A percentile compares a stretch with the other conserved stretches of the same genome.
Evolutionary conservation across 1,284 basidiomycete genomes (phyloP).

Genomic region (Rugosomyces carneus): DNA sequence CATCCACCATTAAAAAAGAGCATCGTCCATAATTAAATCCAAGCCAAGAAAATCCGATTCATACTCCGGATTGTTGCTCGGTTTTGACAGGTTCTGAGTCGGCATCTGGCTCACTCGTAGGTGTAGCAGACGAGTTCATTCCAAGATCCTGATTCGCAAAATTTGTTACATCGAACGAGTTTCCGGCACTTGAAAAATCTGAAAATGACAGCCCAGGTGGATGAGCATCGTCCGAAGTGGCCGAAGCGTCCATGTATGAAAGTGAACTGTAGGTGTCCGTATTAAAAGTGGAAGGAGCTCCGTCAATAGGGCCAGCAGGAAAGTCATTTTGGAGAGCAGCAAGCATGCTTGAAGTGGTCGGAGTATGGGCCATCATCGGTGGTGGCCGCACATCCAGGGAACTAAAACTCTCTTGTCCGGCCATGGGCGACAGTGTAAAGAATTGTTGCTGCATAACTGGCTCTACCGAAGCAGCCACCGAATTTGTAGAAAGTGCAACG

Average conservation of each 20-base stretch:
- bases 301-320: slow-evolving; percentile 55
- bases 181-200: slow-evolving; percentile 55
- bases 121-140: slow-evolving; percentile 46
- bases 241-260: slow-evolving; percentile 68
- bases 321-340: slow-evolving; percentile 78
- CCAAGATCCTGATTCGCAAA: slow-evolving; percentile 63
- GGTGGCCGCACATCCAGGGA: slow-evolving; percentile 52
- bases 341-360: slow-evolving; percentile 82
- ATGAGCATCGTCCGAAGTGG: slow-evolving; percentile 54
- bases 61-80: slow-evolving; percentile 30
- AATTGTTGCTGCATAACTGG: slow-evolving; percentile 84
- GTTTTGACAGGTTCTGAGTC: slow-evolving; percentile 40
- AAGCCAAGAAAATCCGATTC: slow-evolving; percentile 15
- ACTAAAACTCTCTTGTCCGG: slow-evolving; percentile 67
- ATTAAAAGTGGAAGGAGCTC: slow-evolving; percentile 51
- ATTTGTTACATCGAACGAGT: slow-evolving; percentile 59
- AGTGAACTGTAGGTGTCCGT: slow-evolving; percentile 64
- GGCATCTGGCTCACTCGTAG: slow-evolving; percentile 50
- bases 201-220: slow-evolving; percentile 58
- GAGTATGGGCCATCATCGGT: slow-evolving; percentile 62
- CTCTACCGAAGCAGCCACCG: slow-evolving; percentile 83
- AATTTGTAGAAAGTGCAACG: slow-evolving; percentile 82
- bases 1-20: slow-evolving; percentile 10
- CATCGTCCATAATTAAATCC: slow-evolving; percentile 7
- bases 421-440: slow-evolving; percentile 75